Evolutionary conservation across 805 yeast species (phyloP).

Genomic region (Ogataea ramenticola): DNA sequence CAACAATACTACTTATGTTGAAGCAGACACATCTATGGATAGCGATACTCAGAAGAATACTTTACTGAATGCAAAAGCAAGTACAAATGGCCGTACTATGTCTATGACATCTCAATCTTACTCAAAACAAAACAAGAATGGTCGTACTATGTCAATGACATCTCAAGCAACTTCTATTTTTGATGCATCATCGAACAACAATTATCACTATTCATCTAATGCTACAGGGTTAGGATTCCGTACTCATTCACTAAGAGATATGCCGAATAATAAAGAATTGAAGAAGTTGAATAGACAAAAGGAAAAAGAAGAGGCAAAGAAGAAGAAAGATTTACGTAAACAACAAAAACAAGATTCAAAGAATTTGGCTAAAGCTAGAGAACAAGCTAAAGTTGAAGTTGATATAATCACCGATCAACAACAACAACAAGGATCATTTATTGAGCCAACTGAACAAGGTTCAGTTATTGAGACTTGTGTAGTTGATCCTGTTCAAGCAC

Average conservation of each 20-base stretch:
- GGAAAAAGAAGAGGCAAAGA: constrained; percentile 13
- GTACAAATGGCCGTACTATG: constrained; percentile 3
- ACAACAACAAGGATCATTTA: no score
- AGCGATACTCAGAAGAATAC: constrained; percentile 21
- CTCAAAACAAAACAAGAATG: neutral
- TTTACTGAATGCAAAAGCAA: constrained; percentile 11
- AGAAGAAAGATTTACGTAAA: constrained; percentile 14
- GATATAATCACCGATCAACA: constrained; percentile 1
- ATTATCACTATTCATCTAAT: constrained; percentile 17
- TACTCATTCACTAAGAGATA: constrained; percentile 22
- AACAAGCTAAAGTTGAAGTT: constrained; percentile 13
- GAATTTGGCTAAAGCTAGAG: constrained; percentile 18
- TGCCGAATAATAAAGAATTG: constrained; percentile 7
- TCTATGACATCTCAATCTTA: constrained; percentile 6
- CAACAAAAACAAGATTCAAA: constrained; percentile 18
- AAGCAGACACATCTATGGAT: constrained; percentile 11
- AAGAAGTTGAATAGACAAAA: constrained; percentile 7
- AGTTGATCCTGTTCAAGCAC: neutral
- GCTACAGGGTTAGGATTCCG: constrained; percentile 23
- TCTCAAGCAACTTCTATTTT: constrained; percentile 1
- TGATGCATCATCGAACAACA: neutral
- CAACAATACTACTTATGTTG: neutral
- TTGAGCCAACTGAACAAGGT: neutral
- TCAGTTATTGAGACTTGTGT: neutral
- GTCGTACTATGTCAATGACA: constrained; percentile 9